Evolutionary conservation across 768 basidiomycete species (phyloP), one percentile per base, ranked within the genome.

Genomic region (Podaxis carcinomalis): DNA sequence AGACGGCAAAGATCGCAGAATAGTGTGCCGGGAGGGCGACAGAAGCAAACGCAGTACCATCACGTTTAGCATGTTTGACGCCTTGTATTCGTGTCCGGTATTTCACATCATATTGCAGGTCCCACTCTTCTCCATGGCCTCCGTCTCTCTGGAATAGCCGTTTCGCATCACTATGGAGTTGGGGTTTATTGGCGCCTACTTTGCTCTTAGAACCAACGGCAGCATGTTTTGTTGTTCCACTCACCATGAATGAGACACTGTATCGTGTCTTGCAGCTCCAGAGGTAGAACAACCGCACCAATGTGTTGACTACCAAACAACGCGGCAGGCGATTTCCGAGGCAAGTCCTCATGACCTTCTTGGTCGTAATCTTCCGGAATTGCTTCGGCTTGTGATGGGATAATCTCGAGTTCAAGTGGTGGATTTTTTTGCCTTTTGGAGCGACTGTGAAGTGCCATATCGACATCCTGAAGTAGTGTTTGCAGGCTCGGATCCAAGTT

Each of bases 11-110:
- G 54, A 94, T 89, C 1, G 87, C 92, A 50, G 92, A 84, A 70
- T 90, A 95, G 74, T 94, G 90, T 2, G 88, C 85, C 0, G 93
- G 93, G 64, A 95, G 81, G n/a, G 87, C 89, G 52, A 95, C 80
- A 11, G 90, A 86, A 13, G 89, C 88, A 70, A 94, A 95, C 4
- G 93, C 93, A 25, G 89, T 86, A 23, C 88, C 92, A 64, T 94
- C 90, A 27, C 89, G 80, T 57, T 82, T 79, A 42, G 77, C 76
- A 70, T 90, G 89, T 27, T 80, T 81, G 59, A 72, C 72, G 37
- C 81, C 78, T 67, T 90, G 87, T 56, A 76, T 74, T 44, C 77
- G 74, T 11, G 86, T 87, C 64, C 81, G 85, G 71, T 92, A 91
- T 61, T 74, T 76, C 7, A 77, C 76, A 59, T 85, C 76, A 68